Conservation (phyloP, 768 basidiomycete genomes). For the Tephrocybe rancida region DNA sequence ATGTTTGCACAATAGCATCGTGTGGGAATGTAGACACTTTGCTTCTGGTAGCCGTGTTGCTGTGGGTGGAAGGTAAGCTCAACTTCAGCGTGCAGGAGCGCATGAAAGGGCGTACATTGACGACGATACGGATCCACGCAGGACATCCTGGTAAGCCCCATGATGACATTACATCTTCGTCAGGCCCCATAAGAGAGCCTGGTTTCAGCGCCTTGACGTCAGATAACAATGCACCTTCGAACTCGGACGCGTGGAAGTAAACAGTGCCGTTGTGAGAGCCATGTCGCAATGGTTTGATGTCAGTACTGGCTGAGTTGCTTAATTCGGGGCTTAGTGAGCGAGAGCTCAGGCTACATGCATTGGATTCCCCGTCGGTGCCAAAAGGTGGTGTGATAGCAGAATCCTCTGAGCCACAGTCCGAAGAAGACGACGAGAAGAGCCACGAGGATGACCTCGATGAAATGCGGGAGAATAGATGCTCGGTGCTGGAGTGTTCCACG, state of each 20-base stretch:
- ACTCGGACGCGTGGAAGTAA: slow-evolving; percentile 5
- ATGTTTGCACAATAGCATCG: slow-evolving; percentile 10
- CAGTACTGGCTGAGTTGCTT: not conserved
- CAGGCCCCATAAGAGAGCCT: slow-evolving; percentile 2
- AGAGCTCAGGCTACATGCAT: not conserved
- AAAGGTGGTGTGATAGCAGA: too few species aligned
- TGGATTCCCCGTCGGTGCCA: not conserved
- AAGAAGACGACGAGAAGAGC: too few species aligned
- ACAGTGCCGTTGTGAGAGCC: not conserved
- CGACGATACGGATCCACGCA: slow-evolving; percentile 5
- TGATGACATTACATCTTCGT: slow-evolving; percentile 9
- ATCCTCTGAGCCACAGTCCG: not conserved
- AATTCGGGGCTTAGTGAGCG: not conserved
- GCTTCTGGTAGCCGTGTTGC: slow-evolving; percentile 15
- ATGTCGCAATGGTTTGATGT: not conserved
- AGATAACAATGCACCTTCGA: slow-evolving; percentile 2
- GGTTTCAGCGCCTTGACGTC: slow-evolving; percentile 4
- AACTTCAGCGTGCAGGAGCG: too few species aligned
- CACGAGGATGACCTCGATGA: not conserved
- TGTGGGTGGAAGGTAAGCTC: not conserved
- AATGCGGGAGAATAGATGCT: not conserved
- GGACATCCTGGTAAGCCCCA: slow-evolving; percentile 10
- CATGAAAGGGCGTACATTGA: slow-evolving; percentile 5
- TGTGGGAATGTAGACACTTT: slow-evolving; percentile 2
- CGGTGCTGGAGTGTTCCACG: not conserved